These are phyloP conservation scores for Salvia sclarea DNA, from an alignment of 305 asterid genomes.

Conservation along the genomic window DNA sequence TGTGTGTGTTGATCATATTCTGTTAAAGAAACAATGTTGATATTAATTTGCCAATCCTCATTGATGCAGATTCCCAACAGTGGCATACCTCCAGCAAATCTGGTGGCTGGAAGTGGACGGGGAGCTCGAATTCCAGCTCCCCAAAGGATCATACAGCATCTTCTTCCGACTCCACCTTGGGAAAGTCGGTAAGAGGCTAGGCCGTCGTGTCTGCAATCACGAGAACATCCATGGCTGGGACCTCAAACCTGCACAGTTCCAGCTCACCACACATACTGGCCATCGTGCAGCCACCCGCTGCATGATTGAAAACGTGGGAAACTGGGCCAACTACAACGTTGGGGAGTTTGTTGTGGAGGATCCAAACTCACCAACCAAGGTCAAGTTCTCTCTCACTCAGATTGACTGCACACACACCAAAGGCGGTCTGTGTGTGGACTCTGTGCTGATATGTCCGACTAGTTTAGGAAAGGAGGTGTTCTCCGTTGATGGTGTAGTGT, in stretches of 20 bases:
- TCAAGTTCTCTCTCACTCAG: constrained; percentile 64
- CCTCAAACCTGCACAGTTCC: constrained; percentile 60
- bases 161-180: constrained; percentile 77
- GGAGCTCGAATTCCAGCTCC: constrained; percentile 62
- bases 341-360: constrained; percentile 66
- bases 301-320: constrained; percentile 56
- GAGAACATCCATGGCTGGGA: constrained; percentile 79
- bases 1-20: not conserved
- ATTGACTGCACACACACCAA: constrained; percentile 80
- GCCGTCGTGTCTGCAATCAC: constrained; percentile 46
- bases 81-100: constrained; percentile 79
- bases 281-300: constrained; percentile 44
- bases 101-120: constrained; percentile 94
- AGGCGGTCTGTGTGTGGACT: constrained; percentile 78
- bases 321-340: constrained; percentile 63
- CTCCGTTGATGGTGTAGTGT: constrained; percentile 31
- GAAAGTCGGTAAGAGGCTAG: constrained; percentile 44
- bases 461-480: constrained; percentile 48
- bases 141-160: constrained; percentile 64
- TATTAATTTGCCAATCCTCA: not conserved
- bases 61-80: constrained; percentile 53
- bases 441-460: constrained; percentile 61
- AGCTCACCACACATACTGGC: constrained; percentile 55
- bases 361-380: constrained; percentile 39
- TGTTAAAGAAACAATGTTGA: not conserved